A percentile compares a stretch with the other conserved stretches of the same genome.
phyloP scores from a whole-genome alignment of 2,329 filamentous ascomycete species.

The Mollisia scopiformis region DNA sequence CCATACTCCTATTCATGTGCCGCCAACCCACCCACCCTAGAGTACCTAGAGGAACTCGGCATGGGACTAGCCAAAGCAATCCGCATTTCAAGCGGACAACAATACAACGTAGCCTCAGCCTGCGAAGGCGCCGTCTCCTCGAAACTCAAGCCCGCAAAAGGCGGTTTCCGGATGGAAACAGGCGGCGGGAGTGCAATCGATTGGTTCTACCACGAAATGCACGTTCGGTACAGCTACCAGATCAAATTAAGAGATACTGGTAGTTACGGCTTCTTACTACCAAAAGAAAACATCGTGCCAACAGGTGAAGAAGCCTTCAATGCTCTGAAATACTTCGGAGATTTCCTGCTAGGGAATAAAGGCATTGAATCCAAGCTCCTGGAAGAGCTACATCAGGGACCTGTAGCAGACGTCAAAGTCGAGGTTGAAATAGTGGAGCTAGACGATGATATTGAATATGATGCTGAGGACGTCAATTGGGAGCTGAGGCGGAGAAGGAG shows the following conservation, averaged over 20 bases:
- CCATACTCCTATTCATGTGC: slow-evolving; percentile 88
- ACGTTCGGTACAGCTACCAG: slow-evolving; percentile 86
- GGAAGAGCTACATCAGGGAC: slow-evolving; percentile 20
- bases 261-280: slow-evolving; percentile 90
- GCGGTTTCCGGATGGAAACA: slow-evolving; percentile 62
- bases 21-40: slow-evolving; percentile 77
- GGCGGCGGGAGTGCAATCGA: slow-evolving; percentile 87
- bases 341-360: slow-evolving; percentile 74
- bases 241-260: slow-evolving; percentile 93
- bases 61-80: slow-evolving; percentile 89
- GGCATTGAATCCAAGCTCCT: slow-evolving; percentile 55
- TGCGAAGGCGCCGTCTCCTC: slow-evolving; percentile 75
- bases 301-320: slow-evolving; percentile 87
- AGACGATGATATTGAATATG: neutral
- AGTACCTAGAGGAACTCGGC: slow-evolving; percentile 90
- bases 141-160: slow-evolving; percentile 35
- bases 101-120: slow-evolving; percentile 78
- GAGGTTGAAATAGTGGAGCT: slow-evolving; percentile 15
- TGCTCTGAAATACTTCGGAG: slow-evolving; percentile 81
- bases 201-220: slow-evolving; percentile 91
- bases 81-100: slow-evolving; percentile 74
- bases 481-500: slow-evolving; percentile 29
- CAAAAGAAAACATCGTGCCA: slow-evolving; percentile 83
- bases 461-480: slow-evolving; percentile 24
- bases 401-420: neutral